Conservation (phyloP, 2,329 filamentous ascomycete genomes). For the Venturiaceae sp. region DNA sequence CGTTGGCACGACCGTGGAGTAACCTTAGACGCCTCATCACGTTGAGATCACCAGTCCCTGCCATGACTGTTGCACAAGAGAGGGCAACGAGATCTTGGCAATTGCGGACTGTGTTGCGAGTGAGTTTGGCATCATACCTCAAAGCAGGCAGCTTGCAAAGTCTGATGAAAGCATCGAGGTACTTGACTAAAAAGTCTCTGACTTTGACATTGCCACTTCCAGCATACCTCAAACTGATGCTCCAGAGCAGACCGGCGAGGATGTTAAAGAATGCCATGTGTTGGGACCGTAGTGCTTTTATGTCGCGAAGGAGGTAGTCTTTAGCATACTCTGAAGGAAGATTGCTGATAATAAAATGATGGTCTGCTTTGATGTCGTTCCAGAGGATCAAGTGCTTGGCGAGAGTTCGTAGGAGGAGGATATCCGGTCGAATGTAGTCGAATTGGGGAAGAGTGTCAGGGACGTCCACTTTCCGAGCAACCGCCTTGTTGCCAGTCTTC, state of each 20-base stretch:
- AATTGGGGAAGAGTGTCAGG: slow-evolving; percentile 86
- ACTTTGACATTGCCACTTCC: slow-evolving; percentile 50
- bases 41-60: slow-evolving; percentile 80
- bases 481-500: slow-evolving; percentile 82
- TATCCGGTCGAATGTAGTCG: slow-evolving; percentile 89
- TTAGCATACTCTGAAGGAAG: slow-evolving; percentile 61
- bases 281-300: slow-evolving; percentile 59
- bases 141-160: slow-evolving; percentile 55
- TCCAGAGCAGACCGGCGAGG: slow-evolving; percentile 78
- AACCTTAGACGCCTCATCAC: slow-evolving; percentile 78
- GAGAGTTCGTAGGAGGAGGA: slow-evolving; percentile 80
- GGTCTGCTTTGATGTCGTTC: slow-evolving; percentile 65
- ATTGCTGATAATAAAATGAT: slow-evolving; percentile 65
- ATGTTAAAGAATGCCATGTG: slow-evolving; percentile 94
- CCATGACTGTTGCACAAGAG: slow-evolving; percentile 82
- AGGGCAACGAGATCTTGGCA: slow-evolving; percentile 84
- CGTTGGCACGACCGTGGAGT: slow-evolving; percentile 77
- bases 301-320: slow-evolving; percentile 49
- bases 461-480: slow-evolving; percentile 87
- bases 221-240: slow-evolving; percentile 34
- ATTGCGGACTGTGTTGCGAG: slow-evolving; percentile 74
- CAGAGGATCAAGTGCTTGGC: slow-evolving; percentile 90
- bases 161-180: slow-evolving; percentile 78
- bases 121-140: slow-evolving; percentile 75
- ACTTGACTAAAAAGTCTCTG: slow-evolving; percentile 71